These are phyloP conservation scores for Juglanconis sp. DNA, from an alignment of 2,329 filamentous ascomycete genomes.

Conservation along the genomic window DNA sequence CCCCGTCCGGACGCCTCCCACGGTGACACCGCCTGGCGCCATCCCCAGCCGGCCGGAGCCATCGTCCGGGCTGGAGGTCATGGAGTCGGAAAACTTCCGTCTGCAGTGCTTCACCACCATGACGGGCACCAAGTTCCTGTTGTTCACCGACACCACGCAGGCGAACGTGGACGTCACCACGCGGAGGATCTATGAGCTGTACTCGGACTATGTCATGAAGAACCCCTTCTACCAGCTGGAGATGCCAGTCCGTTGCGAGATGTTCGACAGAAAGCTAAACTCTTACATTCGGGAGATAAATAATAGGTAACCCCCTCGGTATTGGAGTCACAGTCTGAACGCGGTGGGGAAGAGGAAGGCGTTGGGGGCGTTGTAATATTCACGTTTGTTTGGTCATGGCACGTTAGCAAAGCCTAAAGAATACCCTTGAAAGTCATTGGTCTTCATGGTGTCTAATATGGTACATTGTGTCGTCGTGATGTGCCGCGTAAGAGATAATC, in stretches of 20 bases:
- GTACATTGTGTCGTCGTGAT: slow-evolving; percentile 5
- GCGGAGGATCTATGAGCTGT: slow-evolving; percentile 85
- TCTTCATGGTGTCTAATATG: slow-evolving; percentile 13
- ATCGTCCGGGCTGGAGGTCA: slow-evolving; percentile 79
- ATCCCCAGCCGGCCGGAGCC: slow-evolving; percentile 54
- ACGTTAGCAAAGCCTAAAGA: background rate
- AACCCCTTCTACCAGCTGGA: slow-evolving; percentile 98
- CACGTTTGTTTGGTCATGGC: background rate
- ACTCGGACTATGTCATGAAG: slow-evolving; percentile 98
- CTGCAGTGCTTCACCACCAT: slow-evolving; percentile 94
- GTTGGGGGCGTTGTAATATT: slow-evolving; percentile 11
- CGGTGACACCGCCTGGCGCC: slow-evolving; percentile 33
- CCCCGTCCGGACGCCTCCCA: slow-evolving; percentile 43
- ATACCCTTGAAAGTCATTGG: slow-evolving; percentile 8
- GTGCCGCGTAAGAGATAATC: background rate
- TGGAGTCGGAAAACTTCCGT: slow-evolving; percentile 92
- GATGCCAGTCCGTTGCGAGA: slow-evolving; percentile 94
- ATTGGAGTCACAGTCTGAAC: background rate
- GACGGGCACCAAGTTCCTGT: slow-evolving; percentile 90
- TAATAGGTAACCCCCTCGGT: slow-evolving; percentile 40
- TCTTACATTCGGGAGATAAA: slow-evolving; percentile 76
- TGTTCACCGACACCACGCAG: slow-evolving; percentile 89
- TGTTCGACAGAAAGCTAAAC: slow-evolving; percentile 82
- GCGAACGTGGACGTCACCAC: slow-evolving; percentile 82
- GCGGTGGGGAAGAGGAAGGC: background rate